A percentile compares a stretch with the other conserved stretches of the same genome.
These are phyloP conservation scores for Neurospora sp. DNA, from an alignment of 495 filamentous ascomycete genomes.

Conservation along the genomic window DNA sequence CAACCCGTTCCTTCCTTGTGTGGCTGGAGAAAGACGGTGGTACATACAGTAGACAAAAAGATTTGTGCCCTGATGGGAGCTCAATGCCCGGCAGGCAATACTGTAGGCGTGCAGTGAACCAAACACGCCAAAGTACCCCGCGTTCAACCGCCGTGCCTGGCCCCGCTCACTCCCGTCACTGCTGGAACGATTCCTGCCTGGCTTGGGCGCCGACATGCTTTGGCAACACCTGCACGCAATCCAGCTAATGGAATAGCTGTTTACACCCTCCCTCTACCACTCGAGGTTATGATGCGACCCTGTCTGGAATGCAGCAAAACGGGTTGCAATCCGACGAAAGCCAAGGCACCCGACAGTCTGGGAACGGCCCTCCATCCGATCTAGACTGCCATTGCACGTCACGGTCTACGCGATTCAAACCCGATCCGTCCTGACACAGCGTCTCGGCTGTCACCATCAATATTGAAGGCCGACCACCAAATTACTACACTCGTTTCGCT, in stretches of 20 bases:
- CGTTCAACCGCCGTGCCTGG: background rate
- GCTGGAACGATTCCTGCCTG: background rate
- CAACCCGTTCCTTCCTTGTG: background rate
- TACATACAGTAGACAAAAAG: background rate
- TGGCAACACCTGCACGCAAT: background rate
- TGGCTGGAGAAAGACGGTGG: background rate
- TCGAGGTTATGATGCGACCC: background rate
- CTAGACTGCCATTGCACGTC: background rate
- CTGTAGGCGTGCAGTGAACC: no score
- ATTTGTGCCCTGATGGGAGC: background rate
- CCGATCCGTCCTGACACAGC: background rate
- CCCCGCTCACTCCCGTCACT: background rate
- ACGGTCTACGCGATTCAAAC: background rate
- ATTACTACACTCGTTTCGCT: slow-evolving; percentile 45
- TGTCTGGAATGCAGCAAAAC: background rate
- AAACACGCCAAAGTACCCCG: background rate
- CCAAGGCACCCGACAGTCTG: background rate
- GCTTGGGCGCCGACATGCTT: background rate
- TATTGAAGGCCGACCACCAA: slow-evolving; percentile 31
- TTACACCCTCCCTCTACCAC: background rate
- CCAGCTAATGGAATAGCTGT: background rate
- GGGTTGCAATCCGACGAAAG: background rate
- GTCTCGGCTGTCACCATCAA: background rate
- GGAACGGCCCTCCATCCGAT: background rate
- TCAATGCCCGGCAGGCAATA: background rate